phyloP scores from a whole-genome alignment of 164 flowering plant genomes.

The Tetracentron sinense region DNA sequence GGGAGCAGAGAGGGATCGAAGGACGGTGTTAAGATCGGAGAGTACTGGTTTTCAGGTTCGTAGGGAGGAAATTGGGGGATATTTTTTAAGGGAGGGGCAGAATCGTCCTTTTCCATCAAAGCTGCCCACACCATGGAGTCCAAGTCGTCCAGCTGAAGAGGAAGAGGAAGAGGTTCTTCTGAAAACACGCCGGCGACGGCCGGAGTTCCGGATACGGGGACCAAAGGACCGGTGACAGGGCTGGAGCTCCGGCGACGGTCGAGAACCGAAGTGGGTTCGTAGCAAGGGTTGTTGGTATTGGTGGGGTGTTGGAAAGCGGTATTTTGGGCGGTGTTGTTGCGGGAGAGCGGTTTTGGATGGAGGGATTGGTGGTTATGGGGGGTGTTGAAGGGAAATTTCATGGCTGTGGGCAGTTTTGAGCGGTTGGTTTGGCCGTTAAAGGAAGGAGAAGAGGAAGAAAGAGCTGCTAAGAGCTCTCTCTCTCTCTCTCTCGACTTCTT shows the following conservation, averaged over 20 bases:
- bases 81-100: conserved; percentile 17
- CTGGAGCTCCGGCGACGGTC: conserved; percentile 72
- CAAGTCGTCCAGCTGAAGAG: conserved; percentile 55
- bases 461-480: not conserved
- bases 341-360: conserved; percentile 20
- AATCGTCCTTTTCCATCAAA: conserved; percentile 53
- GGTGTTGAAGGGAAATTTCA: conserved; percentile 44
- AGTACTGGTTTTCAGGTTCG: conserved; percentile 11
- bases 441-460: not conserved
- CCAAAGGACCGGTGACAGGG: conserved; percentile 33
- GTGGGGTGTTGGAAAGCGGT: conserved; percentile 2
- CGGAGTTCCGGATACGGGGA: conserved; percentile 14
- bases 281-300: conserved; percentile 16
- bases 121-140: conserved; percentile 62
- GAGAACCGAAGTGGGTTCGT: conserved; percentile 89
- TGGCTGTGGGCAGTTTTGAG: too few relatives aligned
- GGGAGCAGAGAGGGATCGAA: conserved; percentile 20
- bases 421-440: not conserved
- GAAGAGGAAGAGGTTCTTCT: conserved; percentile 18
- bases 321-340: conserved; percentile 10
- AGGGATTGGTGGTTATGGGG: conserved; percentile 25
- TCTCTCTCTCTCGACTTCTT: not conserved
- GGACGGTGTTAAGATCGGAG: conserved; percentile 24
- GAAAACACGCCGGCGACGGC: conserved; percentile 17
- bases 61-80: conserved; percentile 10